Base-by-base conservation (phyloP, 2,329 filamentous ascomycete genomes). In the Penicillium crustosum region DNA sequence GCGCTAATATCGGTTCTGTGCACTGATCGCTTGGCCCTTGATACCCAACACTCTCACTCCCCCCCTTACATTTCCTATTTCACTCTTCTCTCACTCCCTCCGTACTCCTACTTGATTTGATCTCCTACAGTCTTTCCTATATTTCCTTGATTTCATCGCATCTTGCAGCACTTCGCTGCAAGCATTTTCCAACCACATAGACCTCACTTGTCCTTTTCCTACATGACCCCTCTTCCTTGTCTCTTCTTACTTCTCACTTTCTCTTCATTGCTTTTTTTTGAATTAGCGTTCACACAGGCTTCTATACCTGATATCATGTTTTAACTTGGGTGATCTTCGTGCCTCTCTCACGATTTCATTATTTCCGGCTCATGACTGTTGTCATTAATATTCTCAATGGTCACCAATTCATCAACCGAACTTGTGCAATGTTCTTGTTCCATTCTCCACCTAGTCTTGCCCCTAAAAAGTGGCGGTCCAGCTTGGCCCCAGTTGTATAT, bases 1-100 rank as follows among this genome's bases (percentile, higher is more conserved):
- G 61, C 39, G 62, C 63, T 33, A 72, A 67, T 41, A 49, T 77
- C 52, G 70, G 73, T 39, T 62, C 75, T 44, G 74, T 74, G 48
- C 73, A 75, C 61, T 77, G 70, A 49, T 38, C 39, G 43, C 47
- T 35, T 42, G 47, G 49, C 54, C 54, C 23, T 51, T 42, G 44
- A 43, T 56, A 36, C 50, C 50, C 29, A 36, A 36, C 49, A 52
- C 17, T 52, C 49, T 53, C 47, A 35, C 29, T 47, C 38, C 47
- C 54, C 48, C 27, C 39, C 50, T 21, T 57, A 44, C 53, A 53
- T 58, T 59, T 50, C 35, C 36, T 48, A 50, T 44, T 33, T 43
- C 49, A 39, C 17, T 19, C 35, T 42, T 39, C 29, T 29, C 23
- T 39, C 29, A 19, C 29, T 29, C 19, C 15, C 8, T 59, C 33